A percentile compares a stretch with the other conserved stretches of the same genome.
Conservation (phyloP, 208 protist species). For the Porcisia hertigi region DNA sequence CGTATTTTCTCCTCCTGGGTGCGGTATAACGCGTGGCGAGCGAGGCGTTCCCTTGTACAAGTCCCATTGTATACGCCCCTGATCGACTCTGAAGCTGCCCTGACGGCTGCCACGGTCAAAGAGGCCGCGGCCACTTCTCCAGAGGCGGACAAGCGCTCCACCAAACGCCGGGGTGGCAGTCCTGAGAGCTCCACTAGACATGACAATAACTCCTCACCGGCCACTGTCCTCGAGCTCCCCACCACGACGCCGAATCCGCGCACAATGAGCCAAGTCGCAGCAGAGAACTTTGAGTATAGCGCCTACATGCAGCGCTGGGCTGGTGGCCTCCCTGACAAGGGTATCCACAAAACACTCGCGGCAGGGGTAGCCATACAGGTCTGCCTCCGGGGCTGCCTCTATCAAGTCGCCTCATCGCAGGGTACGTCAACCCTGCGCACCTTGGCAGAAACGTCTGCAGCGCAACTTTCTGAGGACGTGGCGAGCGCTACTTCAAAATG, state of each 20-base stretch:
- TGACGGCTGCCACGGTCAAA: slow-evolving; percentile 4
- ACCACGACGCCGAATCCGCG: slow-evolving; percentile 13
- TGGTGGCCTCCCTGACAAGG: not conserved
- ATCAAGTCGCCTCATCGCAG: slow-evolving; percentile 14
- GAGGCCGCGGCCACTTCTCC: not conserved
- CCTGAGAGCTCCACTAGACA: not conserved
- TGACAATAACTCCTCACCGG: not conserved
- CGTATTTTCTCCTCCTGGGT: slow-evolving; percentile 28
- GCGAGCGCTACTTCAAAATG: not conserved
- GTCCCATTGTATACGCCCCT: slow-evolving; percentile 49
- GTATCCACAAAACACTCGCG: not conserved
- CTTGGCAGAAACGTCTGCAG: slow-evolving; percentile 16
- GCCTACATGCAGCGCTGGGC: slow-evolving; percentile 26
- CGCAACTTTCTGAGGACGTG: slow-evolving; percentile 25
- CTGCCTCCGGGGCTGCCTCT: slow-evolving; percentile 19
- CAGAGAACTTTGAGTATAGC: slow-evolving; percentile 33
- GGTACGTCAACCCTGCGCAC: slow-evolving; percentile 22
- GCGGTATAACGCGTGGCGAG: slow-evolving; percentile 37
- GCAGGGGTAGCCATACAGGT: slow-evolving; percentile 8
- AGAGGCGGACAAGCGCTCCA: slow-evolving; percentile 8
- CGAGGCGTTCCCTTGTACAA: slow-evolving; percentile 15
- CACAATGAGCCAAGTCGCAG: slow-evolving; percentile 42
- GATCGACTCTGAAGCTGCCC: slow-evolving; percentile 28
- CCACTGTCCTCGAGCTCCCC: not conserved
- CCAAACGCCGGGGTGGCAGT: slow-evolving; percentile 15